Percentiles rank a stretch among this genome's conserved stretches.
phyloP scores from a whole-genome alignment of 805 yeast genomes.

The Blastobotrys attinorum region DNA sequence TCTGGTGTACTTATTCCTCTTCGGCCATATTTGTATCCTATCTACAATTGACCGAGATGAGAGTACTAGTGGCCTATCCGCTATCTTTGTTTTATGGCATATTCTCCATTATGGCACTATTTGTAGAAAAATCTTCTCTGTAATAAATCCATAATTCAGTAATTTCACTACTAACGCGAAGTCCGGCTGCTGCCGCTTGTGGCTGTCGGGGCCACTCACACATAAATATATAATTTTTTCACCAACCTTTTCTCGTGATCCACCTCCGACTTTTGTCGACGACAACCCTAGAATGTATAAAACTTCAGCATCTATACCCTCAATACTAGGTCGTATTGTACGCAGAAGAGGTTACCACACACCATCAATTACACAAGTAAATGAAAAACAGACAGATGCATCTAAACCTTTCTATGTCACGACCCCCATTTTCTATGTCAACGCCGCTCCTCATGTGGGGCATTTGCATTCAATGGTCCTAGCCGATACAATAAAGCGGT shows the following conservation, averaged over 20 bases:
- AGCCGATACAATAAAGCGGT: constrained; percentile 70
- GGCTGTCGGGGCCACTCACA: no score
- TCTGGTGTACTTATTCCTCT: constrained; percentile 91
- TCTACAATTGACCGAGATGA: constrained; percentile 72
- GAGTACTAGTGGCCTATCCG: constrained; percentile 90
- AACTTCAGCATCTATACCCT: no score
- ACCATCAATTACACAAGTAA: neutral
- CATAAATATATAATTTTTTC: no score
- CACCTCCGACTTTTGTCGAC: no score
- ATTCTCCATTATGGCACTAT: constrained; percentile 92
- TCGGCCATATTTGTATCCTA: constrained; percentile 89
- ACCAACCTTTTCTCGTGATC: no score
- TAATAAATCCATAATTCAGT: neutral
- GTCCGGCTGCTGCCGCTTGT: no score
- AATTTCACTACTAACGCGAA: no score
- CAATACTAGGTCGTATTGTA: no score
- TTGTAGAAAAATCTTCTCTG: constrained; percentile 38
- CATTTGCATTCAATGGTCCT: constrained; percentile 83
- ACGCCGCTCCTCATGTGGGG: constrained; percentile 92
- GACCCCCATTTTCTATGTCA: constrained; percentile 93
- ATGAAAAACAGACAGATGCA: neutral
- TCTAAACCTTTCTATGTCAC: constrained; percentile 48
- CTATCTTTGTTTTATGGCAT: constrained; percentile 84
- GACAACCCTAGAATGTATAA: no score
- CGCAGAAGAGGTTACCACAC: neutral